These are phyloP conservation scores for Chlamydomonas urium DNA, from an alignment of 139 green algal genomes.

Conservation along the genomic window DNA sequence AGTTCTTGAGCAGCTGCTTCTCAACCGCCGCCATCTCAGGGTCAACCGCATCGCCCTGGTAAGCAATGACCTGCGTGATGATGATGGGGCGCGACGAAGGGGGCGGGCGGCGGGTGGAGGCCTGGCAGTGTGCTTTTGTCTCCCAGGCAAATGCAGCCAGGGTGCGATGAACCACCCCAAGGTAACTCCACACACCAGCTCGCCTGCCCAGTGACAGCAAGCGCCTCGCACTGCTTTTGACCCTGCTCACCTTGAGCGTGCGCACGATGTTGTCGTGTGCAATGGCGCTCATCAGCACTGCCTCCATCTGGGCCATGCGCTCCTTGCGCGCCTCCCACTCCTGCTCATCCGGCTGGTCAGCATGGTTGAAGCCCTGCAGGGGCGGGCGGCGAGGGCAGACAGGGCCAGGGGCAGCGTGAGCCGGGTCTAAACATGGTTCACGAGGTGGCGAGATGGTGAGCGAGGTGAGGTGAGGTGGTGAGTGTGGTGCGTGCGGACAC, in stretches of 20 bases:
- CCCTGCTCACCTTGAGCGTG: conserved; percentile 35
- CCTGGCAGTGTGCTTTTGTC: no score
- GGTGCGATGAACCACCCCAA: no score
- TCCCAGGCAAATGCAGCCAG: no score
- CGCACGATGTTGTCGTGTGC: conserved; percentile 43
- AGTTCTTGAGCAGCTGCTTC: conserved; percentile 21
- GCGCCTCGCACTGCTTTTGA: no score
- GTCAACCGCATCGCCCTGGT: conserved; percentile 37
- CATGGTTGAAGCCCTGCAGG: conserved; percentile 16
- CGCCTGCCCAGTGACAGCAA: no score
- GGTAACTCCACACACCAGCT: no score
- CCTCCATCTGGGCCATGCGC: conserved; percentile 50
- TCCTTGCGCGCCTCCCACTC: conserved; percentile 46
- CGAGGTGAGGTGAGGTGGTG: no score
- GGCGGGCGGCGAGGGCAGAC: background rate
- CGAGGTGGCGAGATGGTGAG: no score
- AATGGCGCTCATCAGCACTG: conserved; percentile 39
- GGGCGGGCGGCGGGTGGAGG: background rate
- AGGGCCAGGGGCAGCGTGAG: no score
- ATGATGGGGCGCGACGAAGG: background rate
- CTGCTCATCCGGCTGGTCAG: conserved; percentile 34
- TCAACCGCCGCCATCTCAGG: conserved; percentile 34
- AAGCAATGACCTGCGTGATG: conserved; percentile 30
- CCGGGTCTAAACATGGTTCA: no score
- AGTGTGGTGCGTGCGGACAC: no score